Conservation (phyloP, 768 basidiomycete species). For the Suillus clintonianus region DNA sequence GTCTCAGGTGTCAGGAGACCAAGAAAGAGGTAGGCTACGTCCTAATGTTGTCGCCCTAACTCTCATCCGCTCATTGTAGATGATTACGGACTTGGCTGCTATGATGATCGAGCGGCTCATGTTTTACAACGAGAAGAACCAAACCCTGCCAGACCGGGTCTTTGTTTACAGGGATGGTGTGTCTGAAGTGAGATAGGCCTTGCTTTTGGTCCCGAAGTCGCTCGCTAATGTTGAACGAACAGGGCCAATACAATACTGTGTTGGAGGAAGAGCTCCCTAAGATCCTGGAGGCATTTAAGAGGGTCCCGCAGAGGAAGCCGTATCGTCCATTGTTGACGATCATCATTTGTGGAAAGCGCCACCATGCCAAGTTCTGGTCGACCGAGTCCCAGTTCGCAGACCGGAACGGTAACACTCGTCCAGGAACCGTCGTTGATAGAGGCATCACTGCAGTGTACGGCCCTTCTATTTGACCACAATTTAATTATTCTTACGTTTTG, state of each 20-base stretch:
- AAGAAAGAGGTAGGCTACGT: slow-evolving; percentile 23
- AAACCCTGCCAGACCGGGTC: slow-evolving; percentile 62
- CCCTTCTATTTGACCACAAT: slow-evolving; percentile 18
- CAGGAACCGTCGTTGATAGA: slow-evolving; percentile 80
- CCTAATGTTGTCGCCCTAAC: neutral
- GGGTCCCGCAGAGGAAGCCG: slow-evolving; percentile 38
- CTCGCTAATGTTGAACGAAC: neutral
- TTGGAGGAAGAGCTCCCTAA: slow-evolving; percentile 60
- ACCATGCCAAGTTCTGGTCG: slow-evolving; percentile 59
- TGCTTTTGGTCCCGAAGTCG: neutral
- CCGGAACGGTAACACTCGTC: slow-evolving; percentile 72
- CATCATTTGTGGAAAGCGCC: slow-evolving; percentile 78
- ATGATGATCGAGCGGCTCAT: slow-evolving; percentile 76
- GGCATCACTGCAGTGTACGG: slow-evolving; percentile 71
- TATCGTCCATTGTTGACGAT: slow-evolving; percentile 72
- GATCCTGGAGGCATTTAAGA: slow-evolving; percentile 60
- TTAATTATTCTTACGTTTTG: neutral
- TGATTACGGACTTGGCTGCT: slow-evolving; percentile 61
- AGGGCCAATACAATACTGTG: slow-evolving; percentile 76
- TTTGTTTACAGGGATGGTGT: slow-evolving; percentile 82
- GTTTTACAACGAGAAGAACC: slow-evolving; percentile 57
- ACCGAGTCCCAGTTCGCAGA: slow-evolving; percentile 50
- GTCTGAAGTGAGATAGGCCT: slow-evolving; percentile 58
- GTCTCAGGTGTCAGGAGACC: slow-evolving; percentile 61
- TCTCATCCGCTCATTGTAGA: slow-evolving; percentile 43